A percentile compares a stretch with the other conserved stretches of the same genome.
These are phyloP conservation scores for Phlyctochytrium arcticum DNA, from an alignment of 192 early-diverging fungal genomes.

Conservation along the genomic window DNA sequence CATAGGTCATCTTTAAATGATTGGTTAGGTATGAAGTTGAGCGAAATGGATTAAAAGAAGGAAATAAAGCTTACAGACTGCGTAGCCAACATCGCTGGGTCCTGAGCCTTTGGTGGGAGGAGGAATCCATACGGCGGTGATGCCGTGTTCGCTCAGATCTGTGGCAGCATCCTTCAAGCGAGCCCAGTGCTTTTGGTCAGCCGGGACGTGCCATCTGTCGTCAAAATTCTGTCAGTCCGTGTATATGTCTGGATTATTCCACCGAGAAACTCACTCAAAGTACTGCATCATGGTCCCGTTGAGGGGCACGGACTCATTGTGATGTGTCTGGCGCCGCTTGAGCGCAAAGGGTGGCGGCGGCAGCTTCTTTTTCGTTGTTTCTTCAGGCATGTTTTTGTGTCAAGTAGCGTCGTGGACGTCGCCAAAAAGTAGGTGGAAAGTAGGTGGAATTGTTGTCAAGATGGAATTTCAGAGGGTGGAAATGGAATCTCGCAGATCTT, in stretches of 20 bases:
- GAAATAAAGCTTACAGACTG: constrained; percentile 1
- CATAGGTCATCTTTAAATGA: constrained; percentile 37
- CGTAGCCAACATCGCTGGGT: constrained; percentile 37
- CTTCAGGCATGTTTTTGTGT: too few species aligned
- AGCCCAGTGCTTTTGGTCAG: constrained; percentile 29
- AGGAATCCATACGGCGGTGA: constrained; percentile 46
- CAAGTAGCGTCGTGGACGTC: too few species aligned
- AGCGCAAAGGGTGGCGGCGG: constrained; percentile 4
- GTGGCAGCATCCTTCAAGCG: constrained; percentile 34
- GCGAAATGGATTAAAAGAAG: background rate
- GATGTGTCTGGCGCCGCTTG: constrained; percentile 12
- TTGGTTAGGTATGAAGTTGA: background rate
- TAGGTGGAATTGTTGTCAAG: too few species aligned
- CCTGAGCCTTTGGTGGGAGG: constrained; percentile 44
- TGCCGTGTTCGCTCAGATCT: constrained; percentile 34
- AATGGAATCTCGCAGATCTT: too few species aligned
- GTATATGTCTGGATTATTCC: background rate
- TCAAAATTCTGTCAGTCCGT: background rate
- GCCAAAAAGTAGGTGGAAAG: too few species aligned
- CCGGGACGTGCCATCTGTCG: constrained; percentile 13
- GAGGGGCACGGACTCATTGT: constrained; percentile 19
- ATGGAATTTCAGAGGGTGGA: too few species aligned
- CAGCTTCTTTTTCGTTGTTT: too few species aligned
- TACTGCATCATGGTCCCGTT: constrained; percentile 31
- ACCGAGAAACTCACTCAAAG: constrained; percentile 9